Evolutionary conservation across 345 rosid genomes (phyloP), one percentile per base, ranked within the genome.

Genomic region (Cardamine chenopodiifolia): DNA sequence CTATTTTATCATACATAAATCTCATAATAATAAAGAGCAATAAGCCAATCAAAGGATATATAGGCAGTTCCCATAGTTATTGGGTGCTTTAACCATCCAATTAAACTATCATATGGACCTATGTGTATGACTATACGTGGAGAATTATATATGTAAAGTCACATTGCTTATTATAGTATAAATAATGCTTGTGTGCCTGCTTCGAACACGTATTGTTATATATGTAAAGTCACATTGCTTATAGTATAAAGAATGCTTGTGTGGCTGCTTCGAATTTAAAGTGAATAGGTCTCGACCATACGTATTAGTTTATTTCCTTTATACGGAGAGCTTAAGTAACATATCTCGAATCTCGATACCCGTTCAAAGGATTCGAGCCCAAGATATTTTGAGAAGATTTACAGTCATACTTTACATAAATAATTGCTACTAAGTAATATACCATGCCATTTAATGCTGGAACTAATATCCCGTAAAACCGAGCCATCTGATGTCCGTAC

Each of bases 71-170:
- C 70, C 19, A 76, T 22, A 62, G 70, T 76, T 76, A 69, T 69
- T 76, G 68, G 63, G 23, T 69, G 56, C 39, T 76, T 69, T 62
- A 70, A 76, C 53, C 65, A 76, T 69, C 75, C 34, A 62, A 69
- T 76, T 62, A 53, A 62, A 62, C 19, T 60, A 75, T 37, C 63
- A 40, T 52, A 61, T 28, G 34, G 15, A 67, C 73, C 62, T 35
- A 66, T 74, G 44, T 58, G 25, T 40, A 66, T 65, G 57, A n/a
- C 35, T 74, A 52, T 67, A 58, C 42, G 72, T 74, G 59, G 29
- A 56, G 34, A 42, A n/a, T 31, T 62, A 25, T 39, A 54, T 49
- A 57, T 40, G 31, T 17, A 7, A 29, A 62, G 62, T 37, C 31
- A 19, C 61, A 72, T 40, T 62, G 65, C 31, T n/a, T n/a, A n/a